Evolutionary conservation across 2,329 filamentous ascomycete genomes (phyloP), one percentile per base, ranked within the genome.

Genomic region (Pseudogymnoascus sp.): DNA sequence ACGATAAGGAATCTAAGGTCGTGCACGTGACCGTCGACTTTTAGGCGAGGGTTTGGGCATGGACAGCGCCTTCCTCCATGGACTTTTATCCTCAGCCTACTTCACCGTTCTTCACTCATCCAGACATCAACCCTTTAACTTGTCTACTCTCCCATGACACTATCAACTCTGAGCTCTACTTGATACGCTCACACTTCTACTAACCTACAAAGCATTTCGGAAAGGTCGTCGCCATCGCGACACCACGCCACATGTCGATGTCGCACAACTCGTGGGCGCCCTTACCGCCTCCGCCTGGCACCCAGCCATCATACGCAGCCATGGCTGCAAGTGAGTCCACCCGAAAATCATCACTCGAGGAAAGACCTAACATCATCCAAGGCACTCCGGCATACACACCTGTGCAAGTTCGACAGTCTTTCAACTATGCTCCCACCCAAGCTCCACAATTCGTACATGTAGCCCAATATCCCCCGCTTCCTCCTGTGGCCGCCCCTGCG

Each of bases 321-420:
- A 71, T 68, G 61, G 62, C 64, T n/a, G 64, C 64, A 67, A 65
- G 70, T 72, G 61, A 69, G 69, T 65, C 61, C 24, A 37, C 58
- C 26, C 47, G n/a, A 60, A 39, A 37, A 40, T 10, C 59, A 50
- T 33, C 44, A 33, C 26, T 17, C 37, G 21, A 37, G 61, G 59
- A 39, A 47, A 35, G 21, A 68, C 57, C 73, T 76, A 70, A 75
- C 67, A 62, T 63, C 50, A 57, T 57, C 31, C 33, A 65, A 77
- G 76, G 67, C 65, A 64, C 74, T 31, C 66, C 71, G 39, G 77
- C 78, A 50, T 80, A 77, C 64, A 78, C 76, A 26, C 65, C 77
- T 17, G 75, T 80, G 15, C 71, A 74, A 65, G 75, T 77, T 54
- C 74, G 77, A 69, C 73, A 74, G 61, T 61, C 66, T 35, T 72